These are phyloP conservation scores for Schwanniomyces sp. DNA, from an alignment of 805 yeast genomes.

Conservation along the genomic window DNA sequence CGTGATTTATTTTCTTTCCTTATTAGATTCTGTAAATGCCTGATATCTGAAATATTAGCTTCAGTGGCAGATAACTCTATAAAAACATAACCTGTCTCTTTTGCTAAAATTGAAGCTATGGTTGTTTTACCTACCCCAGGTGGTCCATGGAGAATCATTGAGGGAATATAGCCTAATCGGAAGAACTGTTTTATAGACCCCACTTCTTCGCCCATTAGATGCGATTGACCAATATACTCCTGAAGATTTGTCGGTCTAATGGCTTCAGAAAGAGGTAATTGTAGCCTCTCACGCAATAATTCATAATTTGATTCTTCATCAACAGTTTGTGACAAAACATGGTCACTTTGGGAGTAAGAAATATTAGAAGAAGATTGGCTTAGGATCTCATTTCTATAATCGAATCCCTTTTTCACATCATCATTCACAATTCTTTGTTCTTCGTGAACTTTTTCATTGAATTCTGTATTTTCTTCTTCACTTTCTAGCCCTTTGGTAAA, in stretches of 20 bases:
- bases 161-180: constrained; percentile 66
- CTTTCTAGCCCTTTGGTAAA: too few relatives aligned
- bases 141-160: constrained; percentile 91
- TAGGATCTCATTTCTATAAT: not conserved
- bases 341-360: not conserved
- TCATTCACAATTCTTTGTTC: too few relatives aligned
- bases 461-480: too few relatives aligned
- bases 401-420: not conserved
- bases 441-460: too few relatives aligned
- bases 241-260: constrained; percentile 73
- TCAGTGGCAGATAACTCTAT: constrained; percentile 86
- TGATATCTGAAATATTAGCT: constrained; percentile 64
- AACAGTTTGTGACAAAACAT: not conserved
- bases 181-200: constrained; percentile 72
- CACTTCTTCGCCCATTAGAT: constrained; percentile 57
- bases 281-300: not conserved
- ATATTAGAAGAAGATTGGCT: not conserved
- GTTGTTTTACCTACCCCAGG: constrained; percentile 97
- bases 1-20: constrained; percentile 44
- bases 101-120: constrained; percentile 65
- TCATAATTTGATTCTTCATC: not conserved
- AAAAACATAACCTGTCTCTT: constrained; percentile 53
- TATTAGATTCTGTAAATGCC: constrained; percentile 54
- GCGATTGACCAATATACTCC: constrained; percentile 84
- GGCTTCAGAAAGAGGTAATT: constrained; percentile 67